Evolutionary conservation across 163 green algal species (phyloP), one percentile per base, ranked within the genome.

Genomic region (Scenedesmus sp.): DNA sequence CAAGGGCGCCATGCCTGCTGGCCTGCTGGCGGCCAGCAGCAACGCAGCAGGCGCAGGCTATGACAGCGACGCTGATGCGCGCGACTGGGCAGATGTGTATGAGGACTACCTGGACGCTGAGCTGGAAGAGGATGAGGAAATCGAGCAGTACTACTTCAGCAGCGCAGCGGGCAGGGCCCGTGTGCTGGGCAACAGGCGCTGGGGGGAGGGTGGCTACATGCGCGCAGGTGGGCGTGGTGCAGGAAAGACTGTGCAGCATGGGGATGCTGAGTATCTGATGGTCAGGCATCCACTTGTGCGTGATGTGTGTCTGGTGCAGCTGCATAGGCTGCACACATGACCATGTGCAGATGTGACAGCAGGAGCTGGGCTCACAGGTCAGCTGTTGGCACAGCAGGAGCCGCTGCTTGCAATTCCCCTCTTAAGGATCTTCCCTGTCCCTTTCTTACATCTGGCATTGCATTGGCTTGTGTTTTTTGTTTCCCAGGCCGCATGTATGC

Each of bases 61-160:
- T 2, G 76, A 83, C 40, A 46, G 40, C 30, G 83, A 49, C 0
- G 33, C 37, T 3, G 83, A 87, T 37, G 51, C 51, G 16, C 53
- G 65, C 0, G 89, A 92, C 82, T 92, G 89, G 89, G 83, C 81
- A 35, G 89, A 92, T 40, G 16, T 87, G 3, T 92, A 89, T 46
- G 86, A 92, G 87, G 91, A 91, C 70, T 86, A 84, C 53, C 61
- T 92, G 10, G 92, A 94, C 44, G 92, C 92, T 22, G 89, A 93
- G 68, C 87, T 92, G 18, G 92, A 96, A 30, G 93, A 96, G 80
- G 81, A 95, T 20, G 89, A 94, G 90, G 86, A 95, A 84, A 93
- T 98, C 33, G 96, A 98, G 94, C 92, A 91, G n/a, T 97, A 95
- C 85, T 98, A 97, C 93, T 97, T 97, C 92, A 96, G 81, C 43